Conservation (phyloP, 257 asterid species). For the Eustoma russellianum region DNA sequence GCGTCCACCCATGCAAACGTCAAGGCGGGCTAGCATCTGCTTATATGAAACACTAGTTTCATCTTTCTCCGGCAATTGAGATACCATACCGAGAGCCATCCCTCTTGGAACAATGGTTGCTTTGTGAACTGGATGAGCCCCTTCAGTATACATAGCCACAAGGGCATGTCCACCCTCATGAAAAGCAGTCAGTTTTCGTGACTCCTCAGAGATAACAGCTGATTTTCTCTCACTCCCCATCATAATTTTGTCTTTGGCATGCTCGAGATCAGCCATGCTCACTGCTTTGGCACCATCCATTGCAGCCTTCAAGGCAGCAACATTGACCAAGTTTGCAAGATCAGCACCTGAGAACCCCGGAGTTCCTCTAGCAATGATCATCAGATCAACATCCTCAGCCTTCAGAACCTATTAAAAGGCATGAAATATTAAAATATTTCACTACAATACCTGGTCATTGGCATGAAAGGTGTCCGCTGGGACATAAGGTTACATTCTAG, state of each 20-base stretch:
- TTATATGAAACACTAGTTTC: constrained; percentile 72
- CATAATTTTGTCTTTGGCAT: constrained; percentile 87
- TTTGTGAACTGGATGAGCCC: constrained; percentile 80
- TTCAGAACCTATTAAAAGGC: constrained; percentile 49
- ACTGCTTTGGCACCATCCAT: constrained; percentile 86
- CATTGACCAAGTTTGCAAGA: constrained; percentile 78
- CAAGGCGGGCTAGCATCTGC: constrained; percentile 84
- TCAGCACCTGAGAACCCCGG: constrained; percentile 98
- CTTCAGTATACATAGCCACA: constrained; percentile 78
- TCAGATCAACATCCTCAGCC: constrained; percentile 87
- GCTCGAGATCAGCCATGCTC: constrained; percentile 65
- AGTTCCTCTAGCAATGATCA: constrained; percentile 79
- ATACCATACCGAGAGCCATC: constrained; percentile 87
- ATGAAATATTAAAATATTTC: background rate
- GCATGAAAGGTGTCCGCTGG: too few relatives aligned
- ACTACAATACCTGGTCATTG: background rate
- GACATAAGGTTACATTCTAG: too few relatives aligned
- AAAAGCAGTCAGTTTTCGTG: constrained; percentile 68
- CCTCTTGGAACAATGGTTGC: constrained; percentile 93
- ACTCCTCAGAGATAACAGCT: constrained; percentile 75
- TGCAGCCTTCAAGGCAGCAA: constrained; percentile 86
- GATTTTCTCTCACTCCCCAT: constrained; percentile 96
- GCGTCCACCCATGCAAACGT: constrained; percentile 81
- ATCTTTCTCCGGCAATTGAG: constrained; percentile 73
- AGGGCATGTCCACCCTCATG: constrained; percentile 98